Evolutionary conservation across 139 green algal species (phyloP).

Genomic region (Coelastrella sp.): DNA sequence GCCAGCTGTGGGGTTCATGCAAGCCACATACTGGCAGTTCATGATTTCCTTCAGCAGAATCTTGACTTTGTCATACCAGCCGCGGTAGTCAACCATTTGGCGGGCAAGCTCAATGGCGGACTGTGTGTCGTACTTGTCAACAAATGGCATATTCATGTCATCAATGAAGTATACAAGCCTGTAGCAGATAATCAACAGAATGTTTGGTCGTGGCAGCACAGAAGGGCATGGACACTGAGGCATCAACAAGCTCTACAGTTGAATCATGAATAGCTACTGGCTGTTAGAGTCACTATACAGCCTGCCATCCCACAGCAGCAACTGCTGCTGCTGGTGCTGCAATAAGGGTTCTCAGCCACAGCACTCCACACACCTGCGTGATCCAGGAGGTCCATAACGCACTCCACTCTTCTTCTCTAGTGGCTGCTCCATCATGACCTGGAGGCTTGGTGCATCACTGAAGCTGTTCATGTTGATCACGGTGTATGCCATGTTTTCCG

Average conservation of each 20-base stretch:
- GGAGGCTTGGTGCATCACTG: conserved; percentile 82
- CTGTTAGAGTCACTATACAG: background rate
- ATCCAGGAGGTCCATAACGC: conserved; percentile 88
- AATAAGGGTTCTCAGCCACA: background rate
- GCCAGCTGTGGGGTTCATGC: conserved; percentile 93
- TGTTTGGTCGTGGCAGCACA: background rate
- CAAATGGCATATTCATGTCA: conserved; percentile 93
- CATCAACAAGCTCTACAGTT: too few species aligned
- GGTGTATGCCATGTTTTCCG: conserved; percentile 73
- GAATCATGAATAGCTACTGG: too few species aligned
- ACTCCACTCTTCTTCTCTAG: conserved; percentile 91
- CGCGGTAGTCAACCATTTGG: conserved; percentile 90
- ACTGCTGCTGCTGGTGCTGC: background rate
- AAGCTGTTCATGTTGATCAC: conserved; percentile 93
- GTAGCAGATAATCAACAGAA: background rate
- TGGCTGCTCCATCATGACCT: conserved; percentile 82
- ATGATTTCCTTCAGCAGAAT: conserved; percentile 91
- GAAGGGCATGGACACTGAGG: too few species aligned
- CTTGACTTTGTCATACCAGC: conserved; percentile 95
- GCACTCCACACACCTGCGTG: background rate
- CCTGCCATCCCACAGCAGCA: background rate
- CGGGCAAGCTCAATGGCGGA: conserved; percentile 90
- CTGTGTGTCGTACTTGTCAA: conserved; percentile 97
- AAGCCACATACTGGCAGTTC: conserved; percentile 82
- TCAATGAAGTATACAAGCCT: conserved; percentile 93